A percentile compares a stretch with the other conserved stretches of the same genome.
These are phyloP conservation scores for Boletus tomentosulus DNA, from an alignment of 768 basidiomycete species.

Conservation along the genomic window DNA sequence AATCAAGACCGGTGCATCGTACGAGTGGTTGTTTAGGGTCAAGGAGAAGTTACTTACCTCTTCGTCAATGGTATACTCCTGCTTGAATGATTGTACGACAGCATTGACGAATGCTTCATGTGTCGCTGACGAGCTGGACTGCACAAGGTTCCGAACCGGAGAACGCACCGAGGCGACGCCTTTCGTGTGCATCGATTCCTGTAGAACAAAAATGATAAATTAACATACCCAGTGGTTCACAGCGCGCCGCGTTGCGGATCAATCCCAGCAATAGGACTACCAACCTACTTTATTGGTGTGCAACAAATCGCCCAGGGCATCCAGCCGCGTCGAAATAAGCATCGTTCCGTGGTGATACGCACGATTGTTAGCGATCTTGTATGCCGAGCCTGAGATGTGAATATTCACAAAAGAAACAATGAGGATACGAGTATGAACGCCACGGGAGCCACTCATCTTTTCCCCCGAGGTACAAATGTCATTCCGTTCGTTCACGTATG, in stretches of 20 bases:
- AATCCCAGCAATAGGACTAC: not conserved
- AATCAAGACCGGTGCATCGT: not conserved
- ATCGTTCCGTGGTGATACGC: slow-evolving; percentile 99
- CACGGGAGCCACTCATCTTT: slow-evolving; percentile 70
- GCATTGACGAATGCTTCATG: slow-evolving; percentile 72
- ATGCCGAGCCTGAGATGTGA: slow-evolving; percentile 96
- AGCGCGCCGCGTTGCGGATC: not conserved
- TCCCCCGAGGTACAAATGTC: slow-evolving; percentile 80
- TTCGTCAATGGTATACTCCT: slow-evolving; percentile 46
- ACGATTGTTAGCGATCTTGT: slow-evolving; percentile 86
- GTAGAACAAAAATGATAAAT: not conserved
- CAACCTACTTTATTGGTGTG: slow-evolving; percentile 56
- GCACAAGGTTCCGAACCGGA: slow-evolving; percentile 79
- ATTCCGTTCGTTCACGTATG: slow-evolving; percentile 82
- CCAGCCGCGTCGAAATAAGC: slow-evolving; percentile 82
- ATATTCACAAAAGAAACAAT: slow-evolving; percentile 8
- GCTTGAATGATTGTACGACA: slow-evolving; percentile 62
- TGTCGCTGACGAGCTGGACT: slow-evolving; percentile 45
- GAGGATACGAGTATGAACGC: not conserved
- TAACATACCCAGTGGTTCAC: not conserved
- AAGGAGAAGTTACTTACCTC: slow-evolving; percentile 23
- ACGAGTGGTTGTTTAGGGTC: not conserved
- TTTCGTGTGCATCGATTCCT: slow-evolving; percentile 80
- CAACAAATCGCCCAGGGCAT: slow-evolving; percentile 68
- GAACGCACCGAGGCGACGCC: slow-evolving; percentile 91